A percentile compares a stretch with the other conserved stretches of the same genome.
Conservation (phyloP, 2,329 filamentous ascomycete species). For the Torrubiella hemipterigena region DNA sequence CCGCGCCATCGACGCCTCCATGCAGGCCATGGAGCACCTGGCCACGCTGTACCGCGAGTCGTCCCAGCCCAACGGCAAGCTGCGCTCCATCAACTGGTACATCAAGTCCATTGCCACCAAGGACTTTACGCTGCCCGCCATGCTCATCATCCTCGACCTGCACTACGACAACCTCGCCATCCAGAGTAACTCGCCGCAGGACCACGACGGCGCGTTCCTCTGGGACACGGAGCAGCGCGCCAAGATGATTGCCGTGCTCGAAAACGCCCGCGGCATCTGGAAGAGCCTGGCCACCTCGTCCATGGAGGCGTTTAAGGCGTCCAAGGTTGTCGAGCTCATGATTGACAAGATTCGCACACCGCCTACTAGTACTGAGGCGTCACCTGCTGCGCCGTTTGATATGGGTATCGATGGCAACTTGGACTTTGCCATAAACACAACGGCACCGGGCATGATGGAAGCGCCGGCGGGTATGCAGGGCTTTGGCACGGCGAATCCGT, state of each 20-base stretch:
- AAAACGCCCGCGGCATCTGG: slow-evolving; percentile 69
- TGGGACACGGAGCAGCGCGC: slow-evolving; percentile 50
- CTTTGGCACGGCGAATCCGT: slow-evolving; percentile 16
- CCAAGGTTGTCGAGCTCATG: slow-evolving; percentile 71
- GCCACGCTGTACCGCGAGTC: slow-evolving; percentile 62
- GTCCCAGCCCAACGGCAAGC: slow-evolving; percentile 57
- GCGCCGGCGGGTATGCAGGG: slow-evolving; percentile 14
- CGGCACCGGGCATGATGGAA: too few species aligned
- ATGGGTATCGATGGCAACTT: slow-evolving; percentile 11
- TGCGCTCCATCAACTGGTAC: slow-evolving; percentile 66
- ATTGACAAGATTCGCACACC: slow-evolving; percentile 54
- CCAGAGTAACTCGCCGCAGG: slow-evolving; percentile 26
- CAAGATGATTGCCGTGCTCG: slow-evolving; percentile 66
- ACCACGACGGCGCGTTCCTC: slow-evolving; percentile 33
- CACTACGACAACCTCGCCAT: slow-evolving; percentile 50
- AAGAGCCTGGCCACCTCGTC: slow-evolving; percentile 62
- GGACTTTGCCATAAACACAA: slow-evolving; percentile 27
- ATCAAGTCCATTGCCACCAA: slow-evolving; percentile 69
- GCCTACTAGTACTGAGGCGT: slow-evolving; percentile 5
- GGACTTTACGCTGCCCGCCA: slow-evolving; percentile 78
- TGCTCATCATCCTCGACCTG: slow-evolving; percentile 73
- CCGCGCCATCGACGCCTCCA: slow-evolving; percentile 73
- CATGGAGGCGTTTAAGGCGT: slow-evolving; percentile 84
- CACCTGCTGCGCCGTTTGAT: slow-evolving; percentile 7
- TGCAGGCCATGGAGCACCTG: slow-evolving; percentile 71